These are phyloP conservation scores for Suhomyces kunorum DNA, from an alignment of 1,139 yeast genomes.

Conservation along the genomic window DNA sequence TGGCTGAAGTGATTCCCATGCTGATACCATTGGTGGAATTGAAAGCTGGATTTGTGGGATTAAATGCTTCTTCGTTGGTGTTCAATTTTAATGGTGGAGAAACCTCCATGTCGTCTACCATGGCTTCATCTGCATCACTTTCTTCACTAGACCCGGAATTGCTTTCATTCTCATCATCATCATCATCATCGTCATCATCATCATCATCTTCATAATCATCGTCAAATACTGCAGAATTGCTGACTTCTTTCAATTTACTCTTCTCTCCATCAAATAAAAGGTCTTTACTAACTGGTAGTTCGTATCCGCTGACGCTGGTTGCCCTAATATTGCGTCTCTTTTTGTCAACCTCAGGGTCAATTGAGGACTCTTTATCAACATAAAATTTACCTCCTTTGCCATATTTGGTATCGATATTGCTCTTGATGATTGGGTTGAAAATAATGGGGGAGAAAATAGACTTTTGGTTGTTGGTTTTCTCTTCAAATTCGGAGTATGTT, in stretches of 20 bases:
- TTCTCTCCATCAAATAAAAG: conserved; percentile 9
- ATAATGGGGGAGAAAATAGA: conserved; percentile 79
- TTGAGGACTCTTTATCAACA: conserved; percentile 43
- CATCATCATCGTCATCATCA: conserved; percentile 5
- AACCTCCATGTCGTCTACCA: conserved; percentile 20
- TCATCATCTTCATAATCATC: too few relatives aligned
- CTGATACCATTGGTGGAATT: background rate
- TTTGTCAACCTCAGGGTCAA: conserved; percentile 26
- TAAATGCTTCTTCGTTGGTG: conserved; percentile 23
- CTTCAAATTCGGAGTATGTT: background rate
- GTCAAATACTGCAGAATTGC: conserved; percentile 1
- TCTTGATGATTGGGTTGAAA: conserved; percentile 76
- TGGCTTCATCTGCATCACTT: conserved; percentile 40
- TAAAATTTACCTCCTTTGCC: conserved; percentile 85
- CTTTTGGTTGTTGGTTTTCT: conserved; percentile 15
- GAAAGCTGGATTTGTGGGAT: conserved; percentile 2
- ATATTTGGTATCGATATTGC: conserved; percentile 77
- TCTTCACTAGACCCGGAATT: conserved; percentile 29
- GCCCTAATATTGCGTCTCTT: conserved; percentile 34
- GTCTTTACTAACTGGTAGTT: conserved; percentile 14
- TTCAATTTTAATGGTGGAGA: conserved; percentile 37
- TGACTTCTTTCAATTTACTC: background rate
- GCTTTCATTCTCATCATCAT: conserved; percentile 7
- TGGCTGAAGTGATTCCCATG: background rate
- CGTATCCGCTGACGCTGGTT: conserved; percentile 45